phyloP scores from a whole-genome alignment of 1,139 yeast genomes.

The Eremothecium sinecaudum region DNA sequence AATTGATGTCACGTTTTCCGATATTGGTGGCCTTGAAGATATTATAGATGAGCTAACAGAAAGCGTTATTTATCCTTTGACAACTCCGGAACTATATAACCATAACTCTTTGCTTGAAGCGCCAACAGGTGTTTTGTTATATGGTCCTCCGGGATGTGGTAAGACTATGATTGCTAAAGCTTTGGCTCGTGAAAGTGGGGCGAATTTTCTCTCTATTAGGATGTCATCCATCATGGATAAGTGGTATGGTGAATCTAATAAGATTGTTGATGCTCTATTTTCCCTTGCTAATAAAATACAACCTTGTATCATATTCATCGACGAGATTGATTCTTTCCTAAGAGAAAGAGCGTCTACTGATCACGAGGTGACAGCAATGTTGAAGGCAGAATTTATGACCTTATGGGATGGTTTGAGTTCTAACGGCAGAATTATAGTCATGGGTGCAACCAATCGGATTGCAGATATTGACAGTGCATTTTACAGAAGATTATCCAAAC shows the following conservation, averaged over 20 bases:
- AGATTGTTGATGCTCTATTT: slow-evolving; percentile 87
- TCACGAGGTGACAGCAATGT: slow-evolving; percentile 92
- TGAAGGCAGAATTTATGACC: slow-evolving; percentile 96
- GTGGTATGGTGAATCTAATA: slow-evolving; percentile 96
- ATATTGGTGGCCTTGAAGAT: slow-evolving; percentile 79
- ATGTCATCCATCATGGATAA: slow-evolving; percentile 96
- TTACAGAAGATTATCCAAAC: slow-evolving; percentile 84
- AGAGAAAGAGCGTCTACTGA: slow-evolving; percentile 78
- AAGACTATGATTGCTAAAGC: slow-evolving; percentile 97
- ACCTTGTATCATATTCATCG: slow-evolving; percentile 92
- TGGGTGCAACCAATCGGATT: slow-evolving; percentile 94
- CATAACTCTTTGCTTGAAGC: slow-evolving; percentile 56
- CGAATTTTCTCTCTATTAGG: slow-evolving; percentile 81
- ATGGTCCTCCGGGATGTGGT: slow-evolving; percentile 98
- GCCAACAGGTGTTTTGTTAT: slow-evolving; percentile 86
- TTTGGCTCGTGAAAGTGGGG: slow-evolving; percentile 83
- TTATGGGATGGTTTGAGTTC: slow-evolving; percentile 87
- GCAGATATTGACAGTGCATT: slow-evolving; percentile 89
- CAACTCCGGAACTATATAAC: slow-evolving; percentile 38
- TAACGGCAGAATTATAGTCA: slow-evolving; percentile 69
- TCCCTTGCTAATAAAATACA: slow-evolving; percentile 82
- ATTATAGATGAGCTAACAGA: slow-evolving; percentile 81
- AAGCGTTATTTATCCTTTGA: slow-evolving; percentile 79
- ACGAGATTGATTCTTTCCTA: slow-evolving; percentile 90
- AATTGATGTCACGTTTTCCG: slow-evolving; percentile 60